Evolutionary conservation across 129 eudicot species (phyloP), one percentile per base, ranked within the genome.

Genomic region (Flaveria trinervia): DNA sequence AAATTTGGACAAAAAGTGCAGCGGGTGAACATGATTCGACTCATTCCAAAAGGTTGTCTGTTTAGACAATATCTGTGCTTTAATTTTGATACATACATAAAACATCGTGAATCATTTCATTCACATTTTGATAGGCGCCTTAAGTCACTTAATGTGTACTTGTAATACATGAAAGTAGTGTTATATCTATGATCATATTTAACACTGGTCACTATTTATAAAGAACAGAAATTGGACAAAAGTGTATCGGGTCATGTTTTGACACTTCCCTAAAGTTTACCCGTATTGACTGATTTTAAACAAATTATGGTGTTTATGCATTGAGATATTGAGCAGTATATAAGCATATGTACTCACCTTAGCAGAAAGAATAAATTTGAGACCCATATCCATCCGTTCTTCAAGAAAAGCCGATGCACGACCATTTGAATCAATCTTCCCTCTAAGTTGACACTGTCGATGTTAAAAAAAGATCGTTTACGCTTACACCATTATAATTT

Each of bases 341-440:
- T 20, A 36, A 36, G 41, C 41, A 36, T 36, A 60, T 26, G 67
- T 60, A 25, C 67, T 60, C 41, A 87, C 97, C 97, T 92, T 96
- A 0, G 97, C 97, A 13, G 97, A 92, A 67, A 92, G 86, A 83
- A 92, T 80, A 79, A 92, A 92, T 57, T 84, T 87, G 9, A 92
- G 96, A 70, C 97, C 97, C 89, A 89, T 80, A 68, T 74, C 87
- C 55, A 89, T 67, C 10, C 96, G 78, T 83, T 92, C 97, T 83
- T 92, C 97, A 64, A 92, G 84, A 73, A 84, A 92, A 79, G 96
- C 88, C 80, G 97, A 67, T 17, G 88, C 79, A 30, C 90, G 86
- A 3, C 93, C 96, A 75, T 92, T 89, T 54, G 97, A 92, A 51
- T 92, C 97, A 0, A 89, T 79, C 84, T 92, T 92, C 20, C 97